Percentiles rank a stretch among this genome's conserved stretches.
phyloP scores from a whole-genome alignment of 2,329 filamentous ascomycete species.

The Ophiosphaerella korrae region DNA sequence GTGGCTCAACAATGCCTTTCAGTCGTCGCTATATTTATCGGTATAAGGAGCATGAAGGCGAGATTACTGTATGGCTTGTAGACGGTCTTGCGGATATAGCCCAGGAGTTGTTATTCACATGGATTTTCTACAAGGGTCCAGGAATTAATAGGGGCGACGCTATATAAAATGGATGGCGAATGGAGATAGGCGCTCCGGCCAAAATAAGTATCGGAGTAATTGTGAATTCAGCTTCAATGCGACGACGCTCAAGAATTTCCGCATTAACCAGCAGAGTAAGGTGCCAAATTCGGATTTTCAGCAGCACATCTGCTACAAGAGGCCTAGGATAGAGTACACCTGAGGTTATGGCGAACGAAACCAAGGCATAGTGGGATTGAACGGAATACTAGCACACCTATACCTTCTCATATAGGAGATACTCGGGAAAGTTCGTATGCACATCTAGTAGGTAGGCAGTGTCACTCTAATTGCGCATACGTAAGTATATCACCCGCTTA shows the following conservation, averaged over 20 bases:
- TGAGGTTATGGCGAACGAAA: no score
- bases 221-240: conserved; percentile 66
- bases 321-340: conserved; percentile 6
- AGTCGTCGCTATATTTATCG: conserved; percentile 74
- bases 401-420: not conserved
- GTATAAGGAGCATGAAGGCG: conserved; percentile 65
- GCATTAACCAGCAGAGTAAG: conserved; percentile 67
- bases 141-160: conserved; percentile 39
- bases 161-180: conserved; percentile 62
- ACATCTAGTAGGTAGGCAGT: no score
- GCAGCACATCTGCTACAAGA: conserved; percentile 47
- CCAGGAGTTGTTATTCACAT: conserved; percentile 76
- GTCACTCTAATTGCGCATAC: no score
- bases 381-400: not conserved
- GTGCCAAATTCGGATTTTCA: conserved; percentile 76
- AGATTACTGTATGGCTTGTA: conserved; percentile 74
- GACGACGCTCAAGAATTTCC: conserved; percentile 28
- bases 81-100: conserved; percentile 71
- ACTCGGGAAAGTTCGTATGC: not conserved
- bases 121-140: conserved; percentile 61
- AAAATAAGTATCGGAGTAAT: conserved; percentile 72
- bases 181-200: conserved; percentile 71
- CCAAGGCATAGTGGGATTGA: no score
- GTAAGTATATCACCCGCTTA: not conserved
- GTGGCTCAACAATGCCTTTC: conserved; percentile 63